Evolutionary conservation across 345 rosid genomes (phyloP), one percentile per base, ranked within the genome.

Genomic region (Excoecaria cochinchinensis): DNA sequence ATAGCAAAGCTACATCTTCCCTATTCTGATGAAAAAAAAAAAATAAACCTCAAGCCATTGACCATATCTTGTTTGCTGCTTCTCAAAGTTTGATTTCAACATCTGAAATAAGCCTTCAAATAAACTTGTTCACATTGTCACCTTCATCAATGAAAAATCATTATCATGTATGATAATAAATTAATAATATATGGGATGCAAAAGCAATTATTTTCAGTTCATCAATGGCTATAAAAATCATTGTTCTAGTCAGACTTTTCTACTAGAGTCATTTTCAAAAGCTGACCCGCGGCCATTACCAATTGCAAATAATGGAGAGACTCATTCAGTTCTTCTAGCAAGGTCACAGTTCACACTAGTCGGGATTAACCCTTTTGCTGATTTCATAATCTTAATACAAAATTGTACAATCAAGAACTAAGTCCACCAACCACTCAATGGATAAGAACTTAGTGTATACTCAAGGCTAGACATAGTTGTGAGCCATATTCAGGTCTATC

Each of bases 181-280:
- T 8, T 64, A 25, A 9, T 64, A 9, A 8, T 0, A 5, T 6
- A 38, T 14, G 48, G 14, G 44, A 64, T 40, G 3, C 3, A 16
- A 2, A 64, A 38, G 31, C 12, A 25, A 21, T 38, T 6, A 63
- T 39, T 64, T 64, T 40, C 0, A 40, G 5, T 60, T 60, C 22
- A 36, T 15, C 16, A 38, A 48, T 17, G 17, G 70, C 6, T 44
- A 0, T 68, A 47, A 21, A n/a, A n/a, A 47, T 67, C 22, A 1
- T 46, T 47, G 59, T 71, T 56, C 4, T 56, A 31, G 22, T 69
- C 72, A 69, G 44, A 69, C n/a, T 71, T 39, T 71, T 31, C 74
- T 56, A 55, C 74, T 71, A 3, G 1, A 68, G 57, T 24, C 71
- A 68, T 47, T 48, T 68, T 48, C 38, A 22, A 68, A n/a, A 46